A percentile compares a stretch with the other conserved stretches of the same genome.
These are phyloP conservation scores for Neurospora sp. DNA, from an alignment of 495 filamentous ascomycete genomes.

Conservation along the genomic window DNA sequence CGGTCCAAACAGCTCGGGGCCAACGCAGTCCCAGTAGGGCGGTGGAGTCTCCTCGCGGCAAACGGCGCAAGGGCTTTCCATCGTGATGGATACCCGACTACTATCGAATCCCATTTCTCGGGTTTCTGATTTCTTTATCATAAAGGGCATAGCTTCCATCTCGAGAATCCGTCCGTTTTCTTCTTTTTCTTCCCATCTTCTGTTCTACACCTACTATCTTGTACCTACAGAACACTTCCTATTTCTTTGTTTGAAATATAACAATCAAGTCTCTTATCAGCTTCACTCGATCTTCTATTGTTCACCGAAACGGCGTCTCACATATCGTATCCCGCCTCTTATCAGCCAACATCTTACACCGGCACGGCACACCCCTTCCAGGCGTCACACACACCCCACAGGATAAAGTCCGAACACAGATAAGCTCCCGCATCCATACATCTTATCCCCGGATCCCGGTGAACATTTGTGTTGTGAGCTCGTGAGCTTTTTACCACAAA, in stretches of 20 bases:
- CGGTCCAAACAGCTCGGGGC: neutral
- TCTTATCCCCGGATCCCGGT: neutral
- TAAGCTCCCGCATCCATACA: neutral
- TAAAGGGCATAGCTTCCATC: neutral
- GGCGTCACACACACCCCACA: neutral
- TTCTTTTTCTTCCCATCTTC: neutral
- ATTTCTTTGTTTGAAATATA: neutral
- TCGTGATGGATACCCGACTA: neutral
- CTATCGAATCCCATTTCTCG: neutral
- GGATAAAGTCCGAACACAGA: neutral
- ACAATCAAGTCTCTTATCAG: conserved; percentile 6
- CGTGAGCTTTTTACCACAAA: neutral
- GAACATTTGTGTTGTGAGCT: neutral
- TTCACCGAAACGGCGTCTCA: neutral
- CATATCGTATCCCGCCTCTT: neutral
- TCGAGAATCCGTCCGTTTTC: neutral
- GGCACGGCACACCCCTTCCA: neutral
- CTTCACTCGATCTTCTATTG: neutral
- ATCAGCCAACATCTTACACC: conserved; percentile 4
- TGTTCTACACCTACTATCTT: neutral
- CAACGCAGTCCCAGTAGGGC: neutral
- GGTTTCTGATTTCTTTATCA: neutral
- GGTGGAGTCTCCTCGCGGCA: neutral
- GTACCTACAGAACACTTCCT: neutral
- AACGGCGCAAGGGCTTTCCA: neutral